A percentile compares a stretch with the other conserved stretches of the same genome.
Evolutionary conservation across 139 green algal genomes (phyloP).

Genomic region (Chlorella sorokiniana): DNA sequence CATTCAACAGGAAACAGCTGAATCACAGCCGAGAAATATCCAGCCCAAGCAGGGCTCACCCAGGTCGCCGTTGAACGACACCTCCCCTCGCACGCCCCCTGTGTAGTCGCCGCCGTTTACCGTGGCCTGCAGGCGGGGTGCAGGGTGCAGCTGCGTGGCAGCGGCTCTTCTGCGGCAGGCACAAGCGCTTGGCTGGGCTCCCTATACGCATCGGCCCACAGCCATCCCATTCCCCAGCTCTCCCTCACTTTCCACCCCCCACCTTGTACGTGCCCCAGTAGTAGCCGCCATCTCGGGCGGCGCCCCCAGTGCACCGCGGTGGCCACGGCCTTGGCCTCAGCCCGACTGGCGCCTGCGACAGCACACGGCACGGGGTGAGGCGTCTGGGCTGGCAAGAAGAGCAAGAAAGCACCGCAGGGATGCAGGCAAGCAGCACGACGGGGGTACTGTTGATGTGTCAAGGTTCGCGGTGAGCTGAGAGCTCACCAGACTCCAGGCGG

Average conservation of each 20-base stretch:
- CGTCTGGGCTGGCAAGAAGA: neutral
- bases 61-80: slow-evolving; percentile 19
- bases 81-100: neutral
- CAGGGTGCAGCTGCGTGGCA: slow-evolving; percentile 1
- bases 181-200: too few relatives aligned
- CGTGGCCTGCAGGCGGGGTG: neutral
- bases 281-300: neutral
- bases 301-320: neutral
- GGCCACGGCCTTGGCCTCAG: neutral
- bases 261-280: slow-evolving; percentile 9
- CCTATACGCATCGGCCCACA: too few relatives aligned
- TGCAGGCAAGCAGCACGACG: neutral
- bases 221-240: neutral
- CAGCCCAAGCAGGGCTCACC: neutral
- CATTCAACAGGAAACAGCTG: too few relatives aligned
- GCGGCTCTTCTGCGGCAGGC: too few relatives aligned
- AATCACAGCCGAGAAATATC: too few relatives aligned
- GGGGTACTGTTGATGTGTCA: neutral
- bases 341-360: neutral
- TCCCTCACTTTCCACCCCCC: neutral
- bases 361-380: neutral
- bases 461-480: too few relatives aligned
- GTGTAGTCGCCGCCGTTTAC: slow-evolving; percentile 19
- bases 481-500: too few relatives aligned
- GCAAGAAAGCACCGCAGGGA: neutral